Evolutionary conservation across 2,329 filamentous ascomycete genomes (phyloP), one percentile per base, ranked within the genome.

Genomic region (Alternaria brassicae): DNA sequence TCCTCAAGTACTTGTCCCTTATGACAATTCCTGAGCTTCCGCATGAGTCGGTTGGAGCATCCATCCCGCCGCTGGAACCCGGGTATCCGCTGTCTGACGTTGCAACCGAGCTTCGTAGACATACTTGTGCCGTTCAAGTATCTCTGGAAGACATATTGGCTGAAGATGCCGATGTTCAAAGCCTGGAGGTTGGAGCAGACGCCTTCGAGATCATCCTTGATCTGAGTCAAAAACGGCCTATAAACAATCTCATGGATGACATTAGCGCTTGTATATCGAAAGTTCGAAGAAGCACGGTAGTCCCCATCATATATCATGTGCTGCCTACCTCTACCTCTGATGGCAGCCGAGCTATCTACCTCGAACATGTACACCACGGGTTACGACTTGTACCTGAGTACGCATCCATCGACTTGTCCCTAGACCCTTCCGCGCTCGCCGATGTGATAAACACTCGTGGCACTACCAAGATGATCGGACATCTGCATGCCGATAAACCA

Each of bases 41-140:
- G 6, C 59, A 68, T 48, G 67, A 63, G 27, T 52, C 60, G 12
- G 53, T 58, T 3, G 56, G 62, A 19, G 60, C 62, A 47, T 56
- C 64, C 6, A 66, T 87, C n/a, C 83, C 84, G 0, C 85, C 86
- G 19, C 81, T 87, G 57, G 86, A 89, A 62, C 86, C 86, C 2
- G 86, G 87, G 1, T 90, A 90, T 65, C 89, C 89, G 0, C 77
- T 91, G 1, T 87, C 89, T 2, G 81, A 83, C 15, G 81, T 89
- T 30, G 84, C 85, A 0, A 83, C 86, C 0, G 85, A 90, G 66
- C 80, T 84, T 32, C 83, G 88, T 8, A 81, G 80, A 10, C 90
- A 88, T 66, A 92, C 90, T 0, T 90, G 89, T 68, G 88, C 89
- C 5, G 80, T 90, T 0, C 86, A 86, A 3, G 80, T 91, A 1